phyloP scores from a whole-genome alignment of 305 asterid species.

The Fraxinus baroniana region DNA sequence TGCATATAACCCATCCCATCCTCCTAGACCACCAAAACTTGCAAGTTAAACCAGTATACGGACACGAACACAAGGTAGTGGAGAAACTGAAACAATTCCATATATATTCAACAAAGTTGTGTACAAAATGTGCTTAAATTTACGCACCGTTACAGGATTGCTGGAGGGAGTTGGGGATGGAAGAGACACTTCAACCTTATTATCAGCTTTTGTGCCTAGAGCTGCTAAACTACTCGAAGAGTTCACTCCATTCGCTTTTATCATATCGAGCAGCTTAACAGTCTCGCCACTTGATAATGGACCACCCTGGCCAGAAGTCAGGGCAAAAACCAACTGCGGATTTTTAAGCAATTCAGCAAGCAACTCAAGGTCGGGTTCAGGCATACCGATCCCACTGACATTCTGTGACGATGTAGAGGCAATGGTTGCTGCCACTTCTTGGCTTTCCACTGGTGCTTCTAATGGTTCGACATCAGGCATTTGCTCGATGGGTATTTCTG shows the following conservation, averaged over 20 bases:
- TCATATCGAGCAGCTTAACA: conserved; percentile 80
- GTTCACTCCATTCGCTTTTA: conserved; percentile 58
- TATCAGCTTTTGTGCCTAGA: conserved; percentile 41
- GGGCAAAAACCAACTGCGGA: conserved; percentile 80
- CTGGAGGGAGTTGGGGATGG: conserved; percentile 96
- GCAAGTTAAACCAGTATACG: neutral
- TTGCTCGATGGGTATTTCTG: conserved; percentile 75
- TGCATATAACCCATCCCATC: neutral
- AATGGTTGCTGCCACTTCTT: conserved; percentile 26
- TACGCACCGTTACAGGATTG: conserved; percentile 95
- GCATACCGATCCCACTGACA: conserved; percentile 37
- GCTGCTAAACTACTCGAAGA: conserved; percentile 46
- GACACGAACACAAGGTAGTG: neutral
- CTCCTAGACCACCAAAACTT: neutral
- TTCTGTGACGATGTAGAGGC: conserved; percentile 41
- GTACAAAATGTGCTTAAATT: conserved; percentile 55
- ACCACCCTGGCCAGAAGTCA: conserved; percentile 84
- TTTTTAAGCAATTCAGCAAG: conserved; percentile 78
- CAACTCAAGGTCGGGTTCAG: conserved; percentile 80
- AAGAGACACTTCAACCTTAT: conserved; percentile 78
- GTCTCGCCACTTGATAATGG: conserved; percentile 59
- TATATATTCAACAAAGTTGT: conserved; percentile 24
- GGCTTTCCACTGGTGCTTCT: conserved; percentile 38
- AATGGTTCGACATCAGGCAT: conserved; percentile 63
- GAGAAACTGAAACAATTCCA: conserved; percentile 3